A percentile compares a stretch with the other conserved stretches of the same genome.
Evolutionary conservation across 2,329 filamentous ascomycete species (phyloP).

Genomic region (Colletotrichum orbiculare): DNA sequence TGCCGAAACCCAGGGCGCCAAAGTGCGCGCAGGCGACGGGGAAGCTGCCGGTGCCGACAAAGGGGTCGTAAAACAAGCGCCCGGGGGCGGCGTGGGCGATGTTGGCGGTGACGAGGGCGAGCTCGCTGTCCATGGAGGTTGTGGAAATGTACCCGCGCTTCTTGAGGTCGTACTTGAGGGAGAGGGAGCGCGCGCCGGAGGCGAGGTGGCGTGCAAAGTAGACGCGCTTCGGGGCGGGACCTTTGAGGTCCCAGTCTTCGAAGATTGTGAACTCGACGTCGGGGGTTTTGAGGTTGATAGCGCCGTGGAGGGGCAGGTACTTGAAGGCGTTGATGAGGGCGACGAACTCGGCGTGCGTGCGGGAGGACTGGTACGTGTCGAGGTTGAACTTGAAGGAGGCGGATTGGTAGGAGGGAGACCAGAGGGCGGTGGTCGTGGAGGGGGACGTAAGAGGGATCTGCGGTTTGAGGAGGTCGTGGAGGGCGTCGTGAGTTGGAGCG

Average conservation of each 20-base stretch:
- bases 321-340: slow-evolving; percentile 83
- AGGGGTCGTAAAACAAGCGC: slow-evolving; percentile 92
- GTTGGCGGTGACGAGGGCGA: slow-evolving; percentile 92
- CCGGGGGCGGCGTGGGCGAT: slow-evolving; percentile 85
- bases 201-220: slow-evolving; percentile 81
- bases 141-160: slow-evolving; percentile 94
- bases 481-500: slow-evolving; percentile 71
- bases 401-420: slow-evolving; percentile 70
- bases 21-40: slow-evolving; percentile 91
- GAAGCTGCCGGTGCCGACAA: slow-evolving; percentile 95
- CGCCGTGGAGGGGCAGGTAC: slow-evolving; percentile 82
- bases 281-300: slow-evolving; percentile 79
- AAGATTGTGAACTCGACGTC: slow-evolving; percentile 83
- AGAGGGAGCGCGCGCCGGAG: slow-evolving; percentile 72
- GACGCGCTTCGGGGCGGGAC: slow-evolving; percentile 53
- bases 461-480: slow-evolving; percentile 74
- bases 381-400: slow-evolving; percentile 85
- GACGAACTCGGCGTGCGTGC: slow-evolving; percentile 71
- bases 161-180: slow-evolving; percentile 87
- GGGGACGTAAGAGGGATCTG: slow-evolving; percentile 51
- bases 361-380: slow-evolving; percentile 83
- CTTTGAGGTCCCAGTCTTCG: slow-evolving; percentile 80
- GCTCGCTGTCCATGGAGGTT: slow-evolving; percentile 96
- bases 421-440: slow-evolving; percentile 59
- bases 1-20: slow-evolving; percentile 84